phyloP scores from a whole-genome alignment of 495 filamentous ascomycete genomes.

The Penicillium salamii region DNA sequence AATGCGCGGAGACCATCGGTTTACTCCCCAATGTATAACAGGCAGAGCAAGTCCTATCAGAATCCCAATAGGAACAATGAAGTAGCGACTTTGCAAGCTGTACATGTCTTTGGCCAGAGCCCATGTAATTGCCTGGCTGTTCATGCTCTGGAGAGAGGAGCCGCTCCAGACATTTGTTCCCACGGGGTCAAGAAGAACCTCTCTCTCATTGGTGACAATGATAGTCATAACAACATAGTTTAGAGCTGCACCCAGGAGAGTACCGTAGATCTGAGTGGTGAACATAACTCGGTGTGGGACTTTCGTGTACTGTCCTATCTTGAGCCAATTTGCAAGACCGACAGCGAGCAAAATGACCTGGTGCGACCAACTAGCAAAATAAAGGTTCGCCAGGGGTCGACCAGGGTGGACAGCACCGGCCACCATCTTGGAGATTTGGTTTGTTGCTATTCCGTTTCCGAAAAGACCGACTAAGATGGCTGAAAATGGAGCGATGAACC shows the following conservation, averaged over 20 bases:
- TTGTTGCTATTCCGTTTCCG: conserved; percentile 28
- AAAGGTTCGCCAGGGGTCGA: conserved; percentile 37
- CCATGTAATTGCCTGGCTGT: conserved; percentile 39
- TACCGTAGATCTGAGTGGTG: conserved; percentile 38
- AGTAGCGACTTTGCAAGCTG: conserved; percentile 21
- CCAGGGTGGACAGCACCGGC: conserved; percentile 35
- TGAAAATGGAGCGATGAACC: conserved; percentile 25
- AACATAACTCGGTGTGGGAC: conserved; percentile 43
- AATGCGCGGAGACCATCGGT: conserved; percentile 17
- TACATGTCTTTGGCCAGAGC: conserved; percentile 40
- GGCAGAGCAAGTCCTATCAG: conserved; percentile 37
- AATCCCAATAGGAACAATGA: conserved; percentile 44
- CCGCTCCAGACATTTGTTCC: conserved; percentile 47
- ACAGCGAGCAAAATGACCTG: conserved; percentile 26
- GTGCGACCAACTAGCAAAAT: conserved; percentile 37
- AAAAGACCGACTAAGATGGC: conserved; percentile 26
- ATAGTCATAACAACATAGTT: conserved; percentile 46
- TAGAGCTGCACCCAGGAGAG: conserved; percentile 37
- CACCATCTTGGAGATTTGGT: conserved; percentile 31
- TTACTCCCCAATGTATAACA: conserved; percentile 34
- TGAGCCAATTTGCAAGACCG: conserved; percentile 29
- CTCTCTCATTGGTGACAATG: conserved; percentile 32
- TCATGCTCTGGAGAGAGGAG: conserved; percentile 33
- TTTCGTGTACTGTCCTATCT: conserved; percentile 39
- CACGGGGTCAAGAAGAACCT: conserved; percentile 31